Percentiles rank a stretch among this genome's conserved stretches.
Evolutionary conservation across 2,329 filamentous ascomycete species (phyloP).

Genomic region (Didymella lethalis): DNA sequence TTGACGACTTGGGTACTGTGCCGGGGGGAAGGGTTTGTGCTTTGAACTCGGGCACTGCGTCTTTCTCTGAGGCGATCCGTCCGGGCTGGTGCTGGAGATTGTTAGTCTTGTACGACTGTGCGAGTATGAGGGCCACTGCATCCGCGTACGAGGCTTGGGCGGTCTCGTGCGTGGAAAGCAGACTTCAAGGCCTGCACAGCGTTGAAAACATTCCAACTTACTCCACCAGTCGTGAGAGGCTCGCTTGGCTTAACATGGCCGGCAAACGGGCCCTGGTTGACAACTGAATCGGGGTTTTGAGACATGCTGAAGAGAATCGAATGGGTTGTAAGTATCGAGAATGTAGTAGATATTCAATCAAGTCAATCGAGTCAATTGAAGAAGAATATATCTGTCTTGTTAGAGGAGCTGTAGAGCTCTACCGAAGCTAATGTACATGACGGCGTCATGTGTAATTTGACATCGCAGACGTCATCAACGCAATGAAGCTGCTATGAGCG

Average conservation of each 20-base stretch:
- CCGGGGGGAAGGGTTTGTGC: conserved; percentile 68
- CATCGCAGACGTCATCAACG: conserved; percentile 17
- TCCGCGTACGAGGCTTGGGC: neutral
- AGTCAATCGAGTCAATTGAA: too few species aligned
- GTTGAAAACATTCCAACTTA: conserved; percentile 49
- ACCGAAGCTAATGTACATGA: conserved; percentile 7
- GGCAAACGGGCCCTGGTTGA: conserved; percentile 63
- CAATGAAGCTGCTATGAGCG: conserved; percentile 12
- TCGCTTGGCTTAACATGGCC: conserved; percentile 60
- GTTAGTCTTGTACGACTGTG: neutral
- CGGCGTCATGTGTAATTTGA: conserved; percentile 16
- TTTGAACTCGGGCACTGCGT: conserved; percentile 64
- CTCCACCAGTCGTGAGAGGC: conserved; percentile 63
- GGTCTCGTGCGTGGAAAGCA: neutral
- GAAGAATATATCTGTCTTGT: neutral
- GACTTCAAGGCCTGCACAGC: neutral
- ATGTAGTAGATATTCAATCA: too few species aligned
- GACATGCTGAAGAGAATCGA: conserved; percentile 44
- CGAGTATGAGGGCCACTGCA: neutral
- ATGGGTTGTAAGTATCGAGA: neutral
- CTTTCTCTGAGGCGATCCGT: conserved; percentile 64
- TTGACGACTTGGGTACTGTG: conserved; percentile 63
- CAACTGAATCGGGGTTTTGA: conserved; percentile 62
- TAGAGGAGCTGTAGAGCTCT: conserved; percentile 3
- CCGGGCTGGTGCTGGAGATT: conserved; percentile 69